phyloP scores from a whole-genome alignment of 148 eudicot genomes.

The Silene latifolia region DNA sequence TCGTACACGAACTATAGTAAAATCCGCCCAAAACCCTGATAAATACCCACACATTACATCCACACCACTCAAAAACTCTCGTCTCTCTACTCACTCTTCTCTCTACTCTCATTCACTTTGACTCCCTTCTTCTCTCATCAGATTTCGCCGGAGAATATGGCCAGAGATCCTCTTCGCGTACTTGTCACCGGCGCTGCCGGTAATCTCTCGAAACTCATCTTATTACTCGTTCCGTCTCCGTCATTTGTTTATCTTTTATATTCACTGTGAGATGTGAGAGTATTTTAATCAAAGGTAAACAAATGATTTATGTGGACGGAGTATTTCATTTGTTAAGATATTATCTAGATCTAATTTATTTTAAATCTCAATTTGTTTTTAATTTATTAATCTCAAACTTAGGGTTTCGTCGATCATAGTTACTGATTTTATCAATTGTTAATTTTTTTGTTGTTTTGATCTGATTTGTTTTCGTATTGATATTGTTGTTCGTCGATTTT shows the following conservation, averaged over 20 bases:
- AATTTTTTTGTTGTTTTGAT: background rate
- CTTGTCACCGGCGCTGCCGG: conserved; percentile 14
- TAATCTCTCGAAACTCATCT: background rate
- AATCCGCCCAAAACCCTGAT: background rate
- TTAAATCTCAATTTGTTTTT: too few species aligned
- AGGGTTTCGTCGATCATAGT: too few species aligned
- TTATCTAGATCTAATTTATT: too few species aligned
- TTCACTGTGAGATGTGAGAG: background rate
- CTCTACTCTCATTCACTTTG: background rate
- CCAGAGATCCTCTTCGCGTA: conserved; percentile 5
- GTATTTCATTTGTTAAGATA: background rate
- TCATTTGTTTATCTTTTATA: too few species aligned
- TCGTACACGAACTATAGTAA: background rate
- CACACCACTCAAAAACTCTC: background rate
- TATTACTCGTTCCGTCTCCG: too few species aligned
- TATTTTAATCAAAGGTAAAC: background rate
- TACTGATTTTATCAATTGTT: background rate
- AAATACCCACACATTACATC: background rate
- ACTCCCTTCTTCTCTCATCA: background rate
- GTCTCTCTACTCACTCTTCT: background rate
- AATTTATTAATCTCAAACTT: too few species aligned
- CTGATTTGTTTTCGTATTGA: too few species aligned
- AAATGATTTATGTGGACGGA: background rate
- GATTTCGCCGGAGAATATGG: conserved; percentile 4
- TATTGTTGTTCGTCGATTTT: background rate